Base-by-base conservation (phyloP, 371 early-diverging fungal species). In the Circinella minor region DNA sequence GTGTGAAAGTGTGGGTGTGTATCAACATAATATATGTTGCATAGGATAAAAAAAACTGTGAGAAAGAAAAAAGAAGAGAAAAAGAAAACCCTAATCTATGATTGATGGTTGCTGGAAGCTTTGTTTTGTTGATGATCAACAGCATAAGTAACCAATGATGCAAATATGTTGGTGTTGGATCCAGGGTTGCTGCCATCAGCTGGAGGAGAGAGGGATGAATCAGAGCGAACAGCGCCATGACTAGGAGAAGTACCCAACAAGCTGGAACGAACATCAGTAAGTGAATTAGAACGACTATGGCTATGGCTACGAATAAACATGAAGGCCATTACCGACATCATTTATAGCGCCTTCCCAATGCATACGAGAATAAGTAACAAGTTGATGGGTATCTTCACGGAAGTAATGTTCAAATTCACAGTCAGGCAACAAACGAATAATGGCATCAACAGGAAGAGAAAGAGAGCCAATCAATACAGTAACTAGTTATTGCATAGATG, bases 371-470 rank as follows among this genome's bases (percentile, higher is more conserved):
- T 85, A 77, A 8, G 75, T 79, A 1, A 86, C 84, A 55, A 88
- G 71, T 13, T 86, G 87, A 49, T 79, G 80, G 34, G 81, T 85
- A 20, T 87, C 86, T 75, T 88, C 89, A 68, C 81, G 80, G 54
- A 84, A 83, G 43, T 76, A 78, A 67, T 76, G 68, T 67, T 87
- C 80, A 61, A 73, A 71, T 49, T 81, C 81, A 68, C 77, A 78
- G 37, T 84, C 88, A 27, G 98, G 98, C 13, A 95, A 34, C 14
- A 96, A 70, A 46, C 96, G 87, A 66, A 92, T 78, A 36, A 94
- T 62, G 14, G 94, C 70, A 27, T 94, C 96, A 46, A 94, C 82
- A 9, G 96, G 97, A 17, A 98, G 73, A n/a, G 98, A 95, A n/a
- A 93, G 75, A 15, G 88, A 72, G 18, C 95, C 94, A 47, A 94